Conservation (phyloP, 306 rosid species). For the Prosopis cineraria region DNA sequence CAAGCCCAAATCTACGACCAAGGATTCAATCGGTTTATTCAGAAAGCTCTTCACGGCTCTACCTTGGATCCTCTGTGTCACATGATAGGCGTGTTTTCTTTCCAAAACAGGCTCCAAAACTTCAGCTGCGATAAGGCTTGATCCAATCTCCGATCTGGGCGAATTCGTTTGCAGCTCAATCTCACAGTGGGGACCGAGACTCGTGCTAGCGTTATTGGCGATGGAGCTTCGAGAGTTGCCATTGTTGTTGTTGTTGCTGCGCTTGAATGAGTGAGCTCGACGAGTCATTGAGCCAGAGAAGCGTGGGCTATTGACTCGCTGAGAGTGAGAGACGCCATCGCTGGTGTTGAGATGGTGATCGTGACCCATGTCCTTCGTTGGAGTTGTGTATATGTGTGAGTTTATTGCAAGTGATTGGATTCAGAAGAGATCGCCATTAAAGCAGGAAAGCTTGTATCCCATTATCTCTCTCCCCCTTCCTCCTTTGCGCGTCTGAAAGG, state of each 20-base stretch:
- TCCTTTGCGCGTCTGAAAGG: constrained; percentile 24
- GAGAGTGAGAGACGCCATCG: constrained; percentile 86
- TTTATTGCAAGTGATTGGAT: constrained; percentile 30
- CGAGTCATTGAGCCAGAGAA: constrained; percentile 96
- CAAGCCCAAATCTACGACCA: constrained; percentile 64
- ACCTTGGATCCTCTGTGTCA: constrained; percentile 57
- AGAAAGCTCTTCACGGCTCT: constrained; percentile 51
- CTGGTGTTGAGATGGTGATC: constrained; percentile 53
- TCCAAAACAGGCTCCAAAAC: constrained; percentile 53
- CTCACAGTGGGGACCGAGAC: constrained; percentile 55
- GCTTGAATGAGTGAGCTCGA: constrained; percentile 94
- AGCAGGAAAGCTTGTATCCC: neutral
- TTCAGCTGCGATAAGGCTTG: constrained; percentile 38
- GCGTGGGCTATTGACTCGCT: constrained; percentile 89
- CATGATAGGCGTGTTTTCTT: constrained; percentile 57
- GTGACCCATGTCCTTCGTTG: constrained; percentile 50
- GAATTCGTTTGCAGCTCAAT: constrained; percentile 70
- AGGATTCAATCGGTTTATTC: constrained; percentile 61
- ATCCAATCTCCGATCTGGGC: constrained; percentile 69
- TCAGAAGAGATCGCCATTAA: constrained; percentile 51
- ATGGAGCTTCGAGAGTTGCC: constrained; percentile 14
- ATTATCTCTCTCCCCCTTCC: neutral
- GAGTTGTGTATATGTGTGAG: neutral
- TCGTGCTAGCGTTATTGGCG: constrained; percentile 22
- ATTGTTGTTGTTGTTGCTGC: constrained; percentile 39